Base-by-base conservation (phyloP, 2,329 filamentous ascomycete genomes). In the Epicoccum sorghinum region DNA sequence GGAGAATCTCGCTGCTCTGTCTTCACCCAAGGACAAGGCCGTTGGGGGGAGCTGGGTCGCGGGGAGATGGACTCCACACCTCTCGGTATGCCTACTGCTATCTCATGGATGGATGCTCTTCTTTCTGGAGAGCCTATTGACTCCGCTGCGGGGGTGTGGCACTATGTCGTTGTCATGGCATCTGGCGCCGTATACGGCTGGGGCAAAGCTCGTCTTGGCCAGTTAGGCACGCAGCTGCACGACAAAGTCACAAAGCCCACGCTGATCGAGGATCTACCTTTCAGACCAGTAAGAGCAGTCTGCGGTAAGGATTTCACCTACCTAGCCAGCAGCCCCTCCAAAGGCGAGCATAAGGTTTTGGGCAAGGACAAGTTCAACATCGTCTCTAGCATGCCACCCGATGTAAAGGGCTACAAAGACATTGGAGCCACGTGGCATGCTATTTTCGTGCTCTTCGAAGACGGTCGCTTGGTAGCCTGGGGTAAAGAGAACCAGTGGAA, bases 301-400 rank as follows among this genome's bases (percentile, higher is more conserved):
- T 96, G 92, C 71, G 93, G 93, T 7, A 86, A 90, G 58, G 91
- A 97, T 58, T 93, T 96, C 66, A 96, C 92, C 0, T 90, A 88
- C 66, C 71, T 97, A 4, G 80, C 90, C 23, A 78, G 81, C 4
- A 58, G 76, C 33, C 71, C 81, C 1, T 75, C 75, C 0, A 75
- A 75, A n/a, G 89, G 89, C 3, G 75, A 86, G 27, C 78, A 92
- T 46, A 60, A 77, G 3, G 77, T 96, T 4, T 72, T 96, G 1
- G 93, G 93, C 1, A 84, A 86, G 25, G 84, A 93, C 70, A 93
- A 91, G 71, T 92, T 87, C 83, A 80, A 80, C 1, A 76, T 93
- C 46, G 79, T 78, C 67, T 86, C 83, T 38, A 71, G 74, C 14
- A 83, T 84, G 4, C 89, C 89, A 2, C 37, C 65, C 2, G 68